Evolutionary conservation across 306 rosid species (phyloP).

Genomic region (Glycine latifolia): DNA sequence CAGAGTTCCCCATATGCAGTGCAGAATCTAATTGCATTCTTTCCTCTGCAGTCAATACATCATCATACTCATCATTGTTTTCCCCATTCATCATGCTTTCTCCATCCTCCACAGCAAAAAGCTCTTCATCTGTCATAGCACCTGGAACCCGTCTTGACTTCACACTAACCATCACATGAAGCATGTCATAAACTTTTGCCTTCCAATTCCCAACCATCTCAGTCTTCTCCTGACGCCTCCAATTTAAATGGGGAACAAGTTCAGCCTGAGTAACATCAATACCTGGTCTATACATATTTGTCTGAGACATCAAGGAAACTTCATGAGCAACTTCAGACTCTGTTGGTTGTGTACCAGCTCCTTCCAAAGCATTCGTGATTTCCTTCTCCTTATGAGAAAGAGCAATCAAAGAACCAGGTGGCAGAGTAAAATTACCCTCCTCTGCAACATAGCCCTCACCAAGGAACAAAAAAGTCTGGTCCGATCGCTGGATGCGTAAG

Average conservation of each 20-base stretch:
- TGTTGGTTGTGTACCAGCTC: slow-evolving; percentile 94
- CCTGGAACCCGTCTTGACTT: slow-evolving; percentile 99
- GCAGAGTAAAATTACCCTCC: slow-evolving; percentile 70
- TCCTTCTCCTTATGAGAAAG: slow-evolving; percentile 97
- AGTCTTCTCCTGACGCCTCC: slow-evolving; percentile 99
- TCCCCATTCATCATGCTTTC: slow-evolving; percentile 81
- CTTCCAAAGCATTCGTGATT: slow-evolving; percentile 96
- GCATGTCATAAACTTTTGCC: slow-evolving; percentile 97
- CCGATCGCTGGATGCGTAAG: slow-evolving; percentile 91
- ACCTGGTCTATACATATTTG: slow-evolving; percentile 98
- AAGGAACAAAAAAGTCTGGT: slow-evolving; percentile 95
- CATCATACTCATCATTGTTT: slow-evolving; percentile 87
- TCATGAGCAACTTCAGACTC: slow-evolving; percentile 97
- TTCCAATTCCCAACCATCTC: slow-evolving; percentile 99
- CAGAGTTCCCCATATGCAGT: slow-evolving; percentile 82
- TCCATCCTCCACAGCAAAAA: slow-evolving; percentile 87
- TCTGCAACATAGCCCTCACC: slow-evolving; percentile 94
- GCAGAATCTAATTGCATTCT: slow-evolving; percentile 95
- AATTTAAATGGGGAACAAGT: slow-evolving; percentile 90
- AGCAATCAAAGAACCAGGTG: slow-evolving; percentile 93
- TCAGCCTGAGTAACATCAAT: slow-evolving; percentile 99
- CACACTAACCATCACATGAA: slow-evolving; percentile 96
- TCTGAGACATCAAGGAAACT: slow-evolving; percentile 94
- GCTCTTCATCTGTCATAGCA: slow-evolving; percentile 99
- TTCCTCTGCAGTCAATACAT: slow-evolving; percentile 95